These are phyloP conservation scores for Domatiomyces globalis DNA, from an alignment of 2,329 filamentous ascomycete species.

Conservation along the genomic window DNA sequence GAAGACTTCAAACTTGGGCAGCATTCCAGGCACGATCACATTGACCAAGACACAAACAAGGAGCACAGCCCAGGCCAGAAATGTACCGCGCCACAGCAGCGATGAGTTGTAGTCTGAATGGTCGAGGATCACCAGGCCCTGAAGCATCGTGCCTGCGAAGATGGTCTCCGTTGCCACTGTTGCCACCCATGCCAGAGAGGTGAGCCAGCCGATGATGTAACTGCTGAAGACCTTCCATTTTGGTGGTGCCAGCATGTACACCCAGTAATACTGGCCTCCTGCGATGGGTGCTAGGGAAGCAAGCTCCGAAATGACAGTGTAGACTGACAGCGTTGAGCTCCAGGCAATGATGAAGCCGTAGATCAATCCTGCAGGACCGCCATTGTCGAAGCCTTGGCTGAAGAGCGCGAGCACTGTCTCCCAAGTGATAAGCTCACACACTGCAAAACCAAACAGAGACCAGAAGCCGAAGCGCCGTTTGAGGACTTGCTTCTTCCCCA, in stretches of 20 bases:
- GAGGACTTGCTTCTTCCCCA: slow-evolving; percentile 34
- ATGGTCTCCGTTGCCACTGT: slow-evolving; percentile 30
- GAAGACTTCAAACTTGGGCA: slow-evolving; percentile 30
- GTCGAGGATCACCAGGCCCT: slow-evolving; percentile 28
- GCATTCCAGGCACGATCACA: slow-evolving; percentile 27
- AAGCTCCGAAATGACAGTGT: slow-evolving; percentile 34
- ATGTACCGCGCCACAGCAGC: slow-evolving; percentile 27
- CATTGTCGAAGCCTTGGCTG: slow-evolving; percentile 30
- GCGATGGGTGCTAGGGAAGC: slow-evolving; percentile 35
- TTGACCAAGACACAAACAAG: slow-evolving; percentile 30
- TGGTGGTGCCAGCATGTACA: slow-evolving; percentile 32
- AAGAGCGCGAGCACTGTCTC: slow-evolving; percentile 34
- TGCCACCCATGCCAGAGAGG: slow-evolving; percentile 30
- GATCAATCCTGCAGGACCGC: slow-evolving; percentile 35
- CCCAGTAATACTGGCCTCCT: slow-evolving; percentile 34
- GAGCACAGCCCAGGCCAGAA: slow-evolving; percentile 27
- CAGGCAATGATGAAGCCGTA: slow-evolving; percentile 41
- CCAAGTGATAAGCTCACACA: slow-evolving; percentile 34
- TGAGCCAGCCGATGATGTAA: slow-evolving; percentile 33
- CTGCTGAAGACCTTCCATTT: slow-evolving; percentile 29
- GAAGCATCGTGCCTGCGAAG: slow-evolving; percentile 29
- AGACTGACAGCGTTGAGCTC: slow-evolving; percentile 34
- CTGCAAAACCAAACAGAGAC: slow-evolving; percentile 32
- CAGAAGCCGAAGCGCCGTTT: slow-evolving; percentile 31
- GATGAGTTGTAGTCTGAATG: slow-evolving; percentile 23